A percentile compares a stretch with the other conserved stretches of the same genome.
Evolutionary conservation across 768 basidiomycete species (phyloP).

Genomic region (Pisolithus marmoratus): DNA sequence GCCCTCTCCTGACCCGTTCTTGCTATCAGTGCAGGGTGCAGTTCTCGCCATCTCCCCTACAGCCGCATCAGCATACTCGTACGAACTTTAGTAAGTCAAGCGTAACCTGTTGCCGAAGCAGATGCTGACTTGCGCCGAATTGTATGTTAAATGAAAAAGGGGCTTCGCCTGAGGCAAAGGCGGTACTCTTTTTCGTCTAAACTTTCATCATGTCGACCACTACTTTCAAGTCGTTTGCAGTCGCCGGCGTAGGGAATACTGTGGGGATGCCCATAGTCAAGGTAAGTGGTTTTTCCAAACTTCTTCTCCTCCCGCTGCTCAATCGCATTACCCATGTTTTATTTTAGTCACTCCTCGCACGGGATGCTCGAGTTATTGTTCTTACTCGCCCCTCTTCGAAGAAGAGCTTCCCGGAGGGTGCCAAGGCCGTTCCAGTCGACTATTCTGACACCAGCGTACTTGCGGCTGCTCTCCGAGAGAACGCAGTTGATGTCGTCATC

Average conservation of each 20-base stretch:
- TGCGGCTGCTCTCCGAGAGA: conserved; percentile 9
- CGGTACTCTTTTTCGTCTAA: not conserved
- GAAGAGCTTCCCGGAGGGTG: conserved; percentile 6
- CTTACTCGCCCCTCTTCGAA: conserved; percentile 3
- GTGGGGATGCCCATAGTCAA: conserved; percentile 16
- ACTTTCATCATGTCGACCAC: not conserved
- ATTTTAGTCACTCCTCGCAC: conserved; percentile 5
- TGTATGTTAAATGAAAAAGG: not conserved
- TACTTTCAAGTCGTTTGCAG: conserved; percentile 15
- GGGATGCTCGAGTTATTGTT: conserved; percentile 1
- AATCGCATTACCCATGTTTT: not conserved
- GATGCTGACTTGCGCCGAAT: no score
- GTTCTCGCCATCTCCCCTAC: no score
- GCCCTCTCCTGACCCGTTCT: no score
- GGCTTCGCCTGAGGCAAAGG: not conserved
- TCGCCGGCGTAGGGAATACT: conserved; percentile 15
- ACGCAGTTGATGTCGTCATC: conserved; percentile 19
- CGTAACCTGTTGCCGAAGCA: no score
- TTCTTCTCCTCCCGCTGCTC: not conserved
- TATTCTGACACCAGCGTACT: conserved; percentile 10
- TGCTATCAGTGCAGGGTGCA: no score
- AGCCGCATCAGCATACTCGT: no score
- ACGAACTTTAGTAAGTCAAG: no score
- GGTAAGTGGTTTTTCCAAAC: conserved; percentile 1
- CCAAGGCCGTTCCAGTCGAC: conserved; percentile 14